phyloP scores from a whole-genome alignment of 2,329 filamentous ascomycete genomes.

The Colletotrichum melonis region DNA sequence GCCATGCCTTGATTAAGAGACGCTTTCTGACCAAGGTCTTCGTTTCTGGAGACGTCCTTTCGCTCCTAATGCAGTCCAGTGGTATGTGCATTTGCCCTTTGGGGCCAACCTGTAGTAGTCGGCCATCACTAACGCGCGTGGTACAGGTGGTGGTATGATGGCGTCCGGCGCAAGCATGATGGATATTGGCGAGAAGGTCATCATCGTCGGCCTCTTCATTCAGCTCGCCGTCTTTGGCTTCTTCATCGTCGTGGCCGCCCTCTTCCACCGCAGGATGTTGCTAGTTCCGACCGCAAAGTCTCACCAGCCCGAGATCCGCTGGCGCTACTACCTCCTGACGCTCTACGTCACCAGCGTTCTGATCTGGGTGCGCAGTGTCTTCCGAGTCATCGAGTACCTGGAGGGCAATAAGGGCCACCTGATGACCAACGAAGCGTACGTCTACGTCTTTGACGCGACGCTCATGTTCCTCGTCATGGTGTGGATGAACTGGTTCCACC shows the following conservation, averaged over 20 bases:
- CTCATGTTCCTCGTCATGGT: conserved; percentile 55
- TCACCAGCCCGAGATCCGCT: conserved; percentile 37
- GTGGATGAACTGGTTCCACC: conserved; percentile 36
- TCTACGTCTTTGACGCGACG: conserved; percentile 57
- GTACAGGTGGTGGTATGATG: conserved; percentile 32
- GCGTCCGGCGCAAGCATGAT: conserved; percentile 17
- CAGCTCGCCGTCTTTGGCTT: conserved; percentile 65
- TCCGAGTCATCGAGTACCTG: conserved; percentile 60
- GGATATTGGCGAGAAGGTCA: conserved; percentile 55
- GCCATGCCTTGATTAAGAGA: conserved; percentile 53
- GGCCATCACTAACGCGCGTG: neutral
- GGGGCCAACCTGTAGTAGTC: neutral
- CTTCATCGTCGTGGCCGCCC: conserved; percentile 58
- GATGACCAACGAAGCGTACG: conserved; percentile 51
- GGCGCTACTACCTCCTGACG: conserved; percentile 44
- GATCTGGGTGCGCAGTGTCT: conserved; percentile 58
- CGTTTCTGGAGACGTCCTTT: conserved; percentile 60
- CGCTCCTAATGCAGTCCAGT: conserved; percentile 50
- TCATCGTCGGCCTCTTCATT: conserved; percentile 63
- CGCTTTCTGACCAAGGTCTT: conserved; percentile 63
- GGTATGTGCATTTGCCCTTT: conserved; percentile 30
- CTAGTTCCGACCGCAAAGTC: conserved; percentile 37
- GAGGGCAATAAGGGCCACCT: conserved; percentile 54
- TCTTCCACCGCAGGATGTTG: conserved; percentile 53
- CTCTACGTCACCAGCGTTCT: conserved; percentile 48